Evolutionary conservation across 495 filamentous ascomycete genomes (phyloP).

Genomic region (Apiosordaria backusii): DNA sequence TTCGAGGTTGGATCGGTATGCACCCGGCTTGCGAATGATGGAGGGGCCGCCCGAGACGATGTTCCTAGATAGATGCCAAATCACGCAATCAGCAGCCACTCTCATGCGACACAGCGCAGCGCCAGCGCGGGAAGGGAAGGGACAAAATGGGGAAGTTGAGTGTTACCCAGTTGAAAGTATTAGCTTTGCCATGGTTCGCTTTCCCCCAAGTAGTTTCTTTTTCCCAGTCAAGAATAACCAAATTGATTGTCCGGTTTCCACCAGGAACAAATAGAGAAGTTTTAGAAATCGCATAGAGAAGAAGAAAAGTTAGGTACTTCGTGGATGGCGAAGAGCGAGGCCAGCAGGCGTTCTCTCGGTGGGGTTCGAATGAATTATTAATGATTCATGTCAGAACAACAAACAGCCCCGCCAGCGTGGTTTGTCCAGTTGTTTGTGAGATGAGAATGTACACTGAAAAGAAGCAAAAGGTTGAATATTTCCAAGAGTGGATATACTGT

Average conservation of each 20-base stretch:
- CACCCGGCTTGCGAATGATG: slow-evolving; percentile 69
- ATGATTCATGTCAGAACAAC: slow-evolving; percentile 27
- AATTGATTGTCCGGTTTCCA: background rate
- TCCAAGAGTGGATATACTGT: background rate
- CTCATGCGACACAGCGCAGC: slow-evolving; percentile 4
- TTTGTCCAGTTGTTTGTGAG: background rate
- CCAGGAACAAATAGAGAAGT: background rate
- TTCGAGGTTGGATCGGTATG: slow-evolving; percentile 81
- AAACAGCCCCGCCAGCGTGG: slow-evolving; percentile 19
- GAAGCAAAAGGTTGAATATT: background rate
- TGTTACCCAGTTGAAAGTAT: slow-evolving; percentile 81
- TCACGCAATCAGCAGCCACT: slow-evolving; percentile 23
- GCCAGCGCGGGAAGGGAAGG: slow-evolving; percentile 13
- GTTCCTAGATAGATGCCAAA: slow-evolving; percentile 55
- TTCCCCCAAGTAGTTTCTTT: slow-evolving; percentile 1
- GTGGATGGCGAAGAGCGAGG: background rate
- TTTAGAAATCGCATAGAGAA: background rate
- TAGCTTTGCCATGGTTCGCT: slow-evolving; percentile 62
- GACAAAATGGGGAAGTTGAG: slow-evolving; percentile 9
- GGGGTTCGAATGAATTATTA: slow-evolving; percentile 31
- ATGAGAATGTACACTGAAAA: background rate
- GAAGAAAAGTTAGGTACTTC: slow-evolving; percentile 1
- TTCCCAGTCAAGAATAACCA: background rate
- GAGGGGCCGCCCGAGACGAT: slow-evolving; percentile 76
- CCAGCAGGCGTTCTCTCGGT: slow-evolving; percentile 10